Evolutionary conservation across 2,329 filamentous ascomycete species (phyloP), one percentile per base, ranked within the genome.

Genomic region (Tympanopsis confertula): DNA sequence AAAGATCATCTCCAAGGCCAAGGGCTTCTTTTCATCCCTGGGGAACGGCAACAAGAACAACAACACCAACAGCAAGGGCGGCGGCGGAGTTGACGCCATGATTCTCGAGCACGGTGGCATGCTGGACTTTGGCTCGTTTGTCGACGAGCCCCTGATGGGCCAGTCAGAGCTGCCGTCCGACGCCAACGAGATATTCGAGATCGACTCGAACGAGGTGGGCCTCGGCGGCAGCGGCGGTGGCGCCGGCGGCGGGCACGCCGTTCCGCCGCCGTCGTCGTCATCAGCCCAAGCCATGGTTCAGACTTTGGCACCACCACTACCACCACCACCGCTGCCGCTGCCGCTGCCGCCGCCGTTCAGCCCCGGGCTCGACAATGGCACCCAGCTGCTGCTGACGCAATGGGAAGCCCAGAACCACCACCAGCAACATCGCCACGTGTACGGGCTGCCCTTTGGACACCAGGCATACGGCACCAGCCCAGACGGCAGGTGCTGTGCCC

Each of bases 1-100:
- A 48, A 68, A 63, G 47, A 68, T 73, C 42, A 51, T 74, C 43
- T 62, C 61, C 39, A 62, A 67, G 57, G 70, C 70, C 35, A 72
- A 66, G 50, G 65, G 53, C 46, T 69, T 74, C 52, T 72, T 74
- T 48, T 63, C 65, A 17, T 65, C 62, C 10, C 54, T 74, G 20
- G 69, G 22, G 7, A 7, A 26, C 22, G n/a, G 69, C 5, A 62
- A 69, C 47, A 69, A 62, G 46, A 55, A 61, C 29, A 57, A 55
- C 45, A 68, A 59, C 44, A 51, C 46, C 19, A 49, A 50, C n/a
- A 41, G 47, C 17, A 37, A 41, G 19, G 44, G 47, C 17, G 37
- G 53, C 38, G 53, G 56, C 28, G 42, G 54, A 22, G 49, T 54
- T 19, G 58, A 63, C 20, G 40, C 51, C 18, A 36, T 41, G 18